phyloP scores from a whole-genome alignment of 2,329 filamentous ascomycete species.

The Geosmithia morbida region DNA sequence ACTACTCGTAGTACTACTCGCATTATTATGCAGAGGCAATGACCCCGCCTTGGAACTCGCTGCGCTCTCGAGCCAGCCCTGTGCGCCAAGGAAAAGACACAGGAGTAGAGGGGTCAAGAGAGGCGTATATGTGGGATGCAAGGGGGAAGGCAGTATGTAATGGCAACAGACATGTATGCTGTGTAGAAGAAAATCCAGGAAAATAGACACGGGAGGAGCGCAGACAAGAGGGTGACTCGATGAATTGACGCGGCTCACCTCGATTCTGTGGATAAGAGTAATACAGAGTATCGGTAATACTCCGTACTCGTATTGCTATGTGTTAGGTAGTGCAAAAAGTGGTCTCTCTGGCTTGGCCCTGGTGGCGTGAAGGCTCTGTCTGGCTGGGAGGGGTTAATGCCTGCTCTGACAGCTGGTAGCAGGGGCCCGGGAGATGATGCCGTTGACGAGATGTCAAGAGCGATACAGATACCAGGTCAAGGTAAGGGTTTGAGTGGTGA shows the following conservation, averaged over 20 bases:
- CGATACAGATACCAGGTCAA: neutral
- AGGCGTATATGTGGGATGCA: neutral
- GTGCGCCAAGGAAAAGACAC: neutral
- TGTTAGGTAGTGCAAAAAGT: neutral
- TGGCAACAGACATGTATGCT: neutral
- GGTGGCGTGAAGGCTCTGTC: neutral
- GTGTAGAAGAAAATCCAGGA: neutral
- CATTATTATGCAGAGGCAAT: neutral
- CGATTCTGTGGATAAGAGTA: conserved; percentile 1
- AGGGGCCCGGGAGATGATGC: neutral
- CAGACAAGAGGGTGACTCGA: conserved; percentile 3
- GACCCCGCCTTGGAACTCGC: neutral
- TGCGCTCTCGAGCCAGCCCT: neutral
- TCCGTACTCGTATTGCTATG: neutral
- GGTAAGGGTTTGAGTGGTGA: neutral
- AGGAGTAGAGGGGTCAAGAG: neutral
- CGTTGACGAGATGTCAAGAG: neutral
- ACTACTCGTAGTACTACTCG: no score
- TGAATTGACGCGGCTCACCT: conserved; percentile 4
- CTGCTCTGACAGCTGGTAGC: neutral
- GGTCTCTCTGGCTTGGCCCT: neutral
- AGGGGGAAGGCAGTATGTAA: neutral
- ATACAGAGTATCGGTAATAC: neutral
- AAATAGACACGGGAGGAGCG: conserved; percentile 1
- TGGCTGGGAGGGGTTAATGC: neutral